A percentile compares a stretch with the other conserved stretches of the same genome.
Evolutionary conservation across 2,329 filamentous ascomycete genomes (phyloP).

Genomic region (Alternaria brassicae): DNA sequence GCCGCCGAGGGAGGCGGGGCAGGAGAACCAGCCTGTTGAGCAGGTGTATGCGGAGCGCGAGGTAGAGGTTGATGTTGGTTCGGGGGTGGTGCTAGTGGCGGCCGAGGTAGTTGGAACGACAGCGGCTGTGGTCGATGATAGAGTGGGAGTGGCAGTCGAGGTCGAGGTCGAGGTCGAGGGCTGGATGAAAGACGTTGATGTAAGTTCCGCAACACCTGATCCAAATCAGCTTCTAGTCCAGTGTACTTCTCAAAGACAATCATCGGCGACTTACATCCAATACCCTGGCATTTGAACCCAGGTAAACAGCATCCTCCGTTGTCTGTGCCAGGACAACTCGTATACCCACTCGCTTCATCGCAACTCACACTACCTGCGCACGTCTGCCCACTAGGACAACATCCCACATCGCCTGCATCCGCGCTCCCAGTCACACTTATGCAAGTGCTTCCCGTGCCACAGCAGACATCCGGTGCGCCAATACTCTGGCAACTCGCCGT

Average conservation of each 20-base stretch:
- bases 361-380: conserved; percentile 73
- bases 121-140: conserved; percentile 49
- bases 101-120: conserved; percentile 47
- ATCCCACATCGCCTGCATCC: conserved; percentile 73
- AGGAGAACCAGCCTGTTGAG: conserved; percentile 55
- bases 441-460: conserved; percentile 70
- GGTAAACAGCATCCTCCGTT: conserved; percentile 80
- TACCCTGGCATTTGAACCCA: conserved; percentile 71
- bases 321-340: conserved; percentile 67
- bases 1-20: conserved; percentile 56
- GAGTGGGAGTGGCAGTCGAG: conserved; percentile 21
- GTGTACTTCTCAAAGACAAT: no score
- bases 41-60: conserved; percentile 45
- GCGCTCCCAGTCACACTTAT: conserved; percentile 58
- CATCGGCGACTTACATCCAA: conserved; percentile 68
- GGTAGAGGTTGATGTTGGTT: conserved; percentile 12
- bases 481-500: conserved; percentile 71
- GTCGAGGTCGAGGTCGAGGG: conserved; percentile 21
- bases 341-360: conserved; percentile 62
- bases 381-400: conserved; percentile 70
- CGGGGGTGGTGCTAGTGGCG: conserved; percentile 11
- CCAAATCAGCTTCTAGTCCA: neutral
- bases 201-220: conserved; percentile 40
- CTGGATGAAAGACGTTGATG: conserved; percentile 40
- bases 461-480: conserved; percentile 75